Evolutionary conservation across 495 filamentous ascomycete genomes (phyloP).

Genomic region (Xylaria nigripes): DNA sequence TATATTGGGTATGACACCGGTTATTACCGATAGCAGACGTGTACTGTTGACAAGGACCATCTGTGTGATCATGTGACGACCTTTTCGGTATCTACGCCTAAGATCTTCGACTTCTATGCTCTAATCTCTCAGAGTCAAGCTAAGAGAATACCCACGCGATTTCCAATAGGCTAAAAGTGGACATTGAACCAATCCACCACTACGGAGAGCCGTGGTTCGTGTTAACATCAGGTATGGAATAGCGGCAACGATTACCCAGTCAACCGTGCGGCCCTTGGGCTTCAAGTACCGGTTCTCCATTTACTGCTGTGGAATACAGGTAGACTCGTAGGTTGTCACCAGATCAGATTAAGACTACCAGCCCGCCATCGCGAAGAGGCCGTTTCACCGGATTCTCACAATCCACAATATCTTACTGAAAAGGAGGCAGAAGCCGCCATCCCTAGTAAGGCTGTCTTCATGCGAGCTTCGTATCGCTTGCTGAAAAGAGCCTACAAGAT

Average conservation of each 20-base stretch:
- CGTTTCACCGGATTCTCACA: slow-evolving; percentile 8
- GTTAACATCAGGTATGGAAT: not conserved
- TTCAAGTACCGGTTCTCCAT: not conserved
- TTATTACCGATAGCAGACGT: not conserved
- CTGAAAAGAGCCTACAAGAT: not conserved
- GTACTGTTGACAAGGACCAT: not conserved
- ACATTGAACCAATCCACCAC: not conserved
- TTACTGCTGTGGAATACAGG: not conserved
- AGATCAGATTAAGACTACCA: not conserved
- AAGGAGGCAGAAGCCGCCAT: not conserved
- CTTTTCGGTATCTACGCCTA: not conserved
- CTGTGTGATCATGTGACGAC: not conserved
- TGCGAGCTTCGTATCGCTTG: slow-evolving; percentile 9
- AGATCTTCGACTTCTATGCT: not conserved
- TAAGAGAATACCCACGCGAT: not conserved
- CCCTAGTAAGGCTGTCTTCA: not conserved
- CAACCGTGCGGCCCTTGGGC: not conserved
- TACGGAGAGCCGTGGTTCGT: not conserved
- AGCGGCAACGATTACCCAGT: not conserved
- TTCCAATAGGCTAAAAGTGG: not conserved
- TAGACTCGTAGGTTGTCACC: not conserved
- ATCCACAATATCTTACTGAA: slow-evolving; percentile 1
- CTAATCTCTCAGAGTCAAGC: not conserved
- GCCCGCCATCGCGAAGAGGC: slow-evolving; percentile 1
- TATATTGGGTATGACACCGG: slow-evolving; percentile 49